A percentile compares a stretch with the other conserved stretches of the same genome.
phyloP scores from a whole-genome alignment of 192 early-diverging fungal species.

The Backusella tuberculispora region DNA sequence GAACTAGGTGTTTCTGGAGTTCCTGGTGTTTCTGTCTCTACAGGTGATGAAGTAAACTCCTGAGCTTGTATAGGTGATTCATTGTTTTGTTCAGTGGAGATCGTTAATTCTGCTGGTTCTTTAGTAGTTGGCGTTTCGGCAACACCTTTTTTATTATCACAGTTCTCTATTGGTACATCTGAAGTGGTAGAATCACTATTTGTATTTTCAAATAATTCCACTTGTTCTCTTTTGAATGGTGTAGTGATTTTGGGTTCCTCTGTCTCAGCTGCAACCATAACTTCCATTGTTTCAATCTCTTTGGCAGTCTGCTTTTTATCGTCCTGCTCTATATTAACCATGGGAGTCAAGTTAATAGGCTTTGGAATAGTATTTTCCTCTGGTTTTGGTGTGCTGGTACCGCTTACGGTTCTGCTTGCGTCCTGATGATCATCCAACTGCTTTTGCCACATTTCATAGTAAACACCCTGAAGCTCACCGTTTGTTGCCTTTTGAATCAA shows the following conservation, averaged over 20 bases:
- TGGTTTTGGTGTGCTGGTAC: neutral
- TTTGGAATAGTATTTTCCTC: neutral
- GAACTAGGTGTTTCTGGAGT: neutral
- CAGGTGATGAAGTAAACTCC: neutral
- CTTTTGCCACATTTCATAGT: constrained; percentile 91
- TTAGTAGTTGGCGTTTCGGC: neutral
- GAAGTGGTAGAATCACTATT: neutral
- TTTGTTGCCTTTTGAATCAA: constrained; percentile 53
- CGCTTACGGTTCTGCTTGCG: constrained; percentile 2
- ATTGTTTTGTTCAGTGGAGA: neutral
- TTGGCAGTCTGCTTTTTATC: neutral
- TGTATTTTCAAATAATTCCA: neutral
- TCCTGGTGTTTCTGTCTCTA: neutral
- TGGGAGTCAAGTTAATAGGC: neutral
- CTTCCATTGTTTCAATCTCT: constrained; percentile 3
- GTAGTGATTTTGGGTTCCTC: constrained; percentile 1
- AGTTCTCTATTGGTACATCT: neutral
- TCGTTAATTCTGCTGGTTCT: neutral
- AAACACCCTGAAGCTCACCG: constrained; percentile 58
- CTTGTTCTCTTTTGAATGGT: neutral
- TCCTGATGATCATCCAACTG: constrained; percentile 68
- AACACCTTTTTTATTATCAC: neutral
- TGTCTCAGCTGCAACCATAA: neutral
- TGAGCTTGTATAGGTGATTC: neutral
- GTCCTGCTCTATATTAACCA: neutral